Percentiles rank a stretch among this genome's conserved stretches.
Conservation (phyloP, 192 early-diverging fungal species). For the Rhizoclosmatium globosum region DNA sequence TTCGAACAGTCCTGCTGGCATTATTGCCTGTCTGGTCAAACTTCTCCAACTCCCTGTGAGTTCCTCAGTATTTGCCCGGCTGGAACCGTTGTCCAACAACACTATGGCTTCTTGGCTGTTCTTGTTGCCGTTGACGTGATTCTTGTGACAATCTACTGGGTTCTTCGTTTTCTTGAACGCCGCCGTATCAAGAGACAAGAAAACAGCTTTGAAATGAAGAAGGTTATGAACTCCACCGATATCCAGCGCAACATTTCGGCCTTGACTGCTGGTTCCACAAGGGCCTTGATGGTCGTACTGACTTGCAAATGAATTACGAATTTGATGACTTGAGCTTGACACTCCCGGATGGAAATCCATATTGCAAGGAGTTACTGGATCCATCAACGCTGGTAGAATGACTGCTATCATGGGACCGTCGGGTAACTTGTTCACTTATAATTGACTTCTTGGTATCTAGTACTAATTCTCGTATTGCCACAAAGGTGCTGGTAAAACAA, state of each 20-base stretch:
- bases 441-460: background rate
- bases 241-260: conserved; percentile 15
- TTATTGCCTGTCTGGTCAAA: conserved; percentile 22
- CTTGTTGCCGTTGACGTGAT: conserved; percentile 33
- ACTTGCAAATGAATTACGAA: conserved; percentile 46
- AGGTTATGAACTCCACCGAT: background rate
- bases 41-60: conserved; percentile 30
- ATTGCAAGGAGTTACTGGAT: conserved; percentile 75
- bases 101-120: conserved; percentile 35
- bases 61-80: conserved; percentile 44
- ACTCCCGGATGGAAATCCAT: conserved; percentile 60
- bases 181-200: background rate
- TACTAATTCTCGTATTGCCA: background rate
- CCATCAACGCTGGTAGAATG: conserved; percentile 74
- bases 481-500: conserved; percentile 49
- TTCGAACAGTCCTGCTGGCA: conserved; percentile 11
- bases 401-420: conserved; percentile 95
- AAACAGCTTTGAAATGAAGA: background rate
- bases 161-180: conserved; percentile 31
- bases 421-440: conserved; percentile 47
- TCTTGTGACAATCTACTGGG: conserved; percentile 34
- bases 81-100: conserved; percentile 28
- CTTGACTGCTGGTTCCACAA: conserved; percentile 30
- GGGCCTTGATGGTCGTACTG: conserved; percentile 24
- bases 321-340: conserved; percentile 51